Evolutionary conservation across 352 stramenopile genomes (phyloP).

Genomic region (Pythium monospermum): DNA sequence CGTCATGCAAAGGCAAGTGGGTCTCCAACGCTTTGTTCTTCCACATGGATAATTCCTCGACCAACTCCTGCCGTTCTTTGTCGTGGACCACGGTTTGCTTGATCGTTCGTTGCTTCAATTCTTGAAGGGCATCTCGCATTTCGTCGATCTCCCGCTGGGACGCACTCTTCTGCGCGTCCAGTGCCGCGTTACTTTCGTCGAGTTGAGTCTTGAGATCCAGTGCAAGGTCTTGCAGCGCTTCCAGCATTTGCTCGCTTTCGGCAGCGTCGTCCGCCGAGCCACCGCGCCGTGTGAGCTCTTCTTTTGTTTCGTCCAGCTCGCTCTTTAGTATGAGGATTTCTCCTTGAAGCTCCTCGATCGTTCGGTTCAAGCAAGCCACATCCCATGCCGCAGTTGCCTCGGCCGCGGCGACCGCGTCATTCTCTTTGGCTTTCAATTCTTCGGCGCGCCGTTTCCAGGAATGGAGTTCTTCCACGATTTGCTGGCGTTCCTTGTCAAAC

Average conservation of each 20-base stretch:
- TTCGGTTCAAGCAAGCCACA: conserved; percentile 21
- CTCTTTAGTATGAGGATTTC: conserved; percentile 13
- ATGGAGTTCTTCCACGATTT: conserved; percentile 22
- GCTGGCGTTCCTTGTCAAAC: conserved; percentile 24
- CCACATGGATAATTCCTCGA: conserved; percentile 19
- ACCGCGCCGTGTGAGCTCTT: conserved; percentile 14
- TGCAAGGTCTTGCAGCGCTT: conserved; percentile 18
- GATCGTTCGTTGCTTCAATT: conserved; percentile 15
- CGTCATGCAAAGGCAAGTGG: not conserved
- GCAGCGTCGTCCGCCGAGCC: conserved; percentile 6
- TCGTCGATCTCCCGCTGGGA: conserved; percentile 4
- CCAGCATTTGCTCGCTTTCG: conserved; percentile 20
- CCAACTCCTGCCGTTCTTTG: conserved; percentile 17
- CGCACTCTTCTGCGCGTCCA: conserved; percentile 8
- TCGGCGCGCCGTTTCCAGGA: conserved; percentile 17
- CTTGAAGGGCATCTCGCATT: conserved; percentile 4
- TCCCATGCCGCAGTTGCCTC: conserved; percentile 22
- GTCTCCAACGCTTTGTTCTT: conserved; percentile 13
- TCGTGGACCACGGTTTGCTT: conserved; percentile 15
- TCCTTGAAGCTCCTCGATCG: conserved; percentile 19
- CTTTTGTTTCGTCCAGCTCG: conserved; percentile 15
- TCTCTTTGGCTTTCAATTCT: conserved; percentile 14
- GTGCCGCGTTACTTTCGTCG: conserved; percentile 6
- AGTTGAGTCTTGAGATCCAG: conserved; percentile 19
- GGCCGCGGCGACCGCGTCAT: conserved; percentile 12